phyloP scores from a whole-genome alignment of 2,329 filamentous ascomycete species.

The Byssochlamys sp. region DNA sequence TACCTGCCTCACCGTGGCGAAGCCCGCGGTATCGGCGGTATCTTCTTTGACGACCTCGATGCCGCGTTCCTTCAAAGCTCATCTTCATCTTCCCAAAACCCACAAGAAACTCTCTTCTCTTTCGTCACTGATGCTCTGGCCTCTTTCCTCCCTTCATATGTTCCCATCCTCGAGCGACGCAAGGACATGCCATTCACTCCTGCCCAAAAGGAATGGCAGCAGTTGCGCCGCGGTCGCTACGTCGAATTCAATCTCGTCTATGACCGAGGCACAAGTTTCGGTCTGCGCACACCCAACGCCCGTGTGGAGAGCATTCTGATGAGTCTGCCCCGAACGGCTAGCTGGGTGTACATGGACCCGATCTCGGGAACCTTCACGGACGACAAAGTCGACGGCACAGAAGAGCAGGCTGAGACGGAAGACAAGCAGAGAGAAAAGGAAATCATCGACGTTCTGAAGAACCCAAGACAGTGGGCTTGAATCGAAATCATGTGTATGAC shows the following conservation, averaged over 20 bases:
- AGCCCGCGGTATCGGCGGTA: constrained; percentile 78
- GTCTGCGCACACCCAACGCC: constrained; percentile 81
- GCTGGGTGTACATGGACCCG: constrained; percentile 89
- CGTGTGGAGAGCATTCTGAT: constrained; percentile 94
- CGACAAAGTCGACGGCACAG: constrained; percentile 36
- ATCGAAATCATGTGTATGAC: not conserved
- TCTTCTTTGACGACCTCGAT: constrained; percentile 98
- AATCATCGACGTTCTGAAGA: constrained; percentile 61
- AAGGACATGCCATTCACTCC: constrained; percentile 87
- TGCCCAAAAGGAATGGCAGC: constrained; percentile 90
- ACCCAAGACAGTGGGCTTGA: constrained; percentile 53
- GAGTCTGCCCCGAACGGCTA: constrained; percentile 85
- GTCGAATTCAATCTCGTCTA: constrained; percentile 98
- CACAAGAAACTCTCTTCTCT: constrained; percentile 79
- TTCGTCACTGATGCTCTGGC: constrained; percentile 78
- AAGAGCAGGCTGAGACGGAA: constrained; percentile 24
- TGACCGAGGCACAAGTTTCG: constrained; percentile 89
- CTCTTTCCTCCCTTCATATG: constrained; percentile 80
- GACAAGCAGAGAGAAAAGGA: constrained; percentile 55
- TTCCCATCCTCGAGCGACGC: constrained; percentile 76
- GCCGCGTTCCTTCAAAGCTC: constrained; percentile 36
- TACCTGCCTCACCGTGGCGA: constrained; percentile 84
- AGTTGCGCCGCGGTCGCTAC: constrained; percentile 84
- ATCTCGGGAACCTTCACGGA: constrained; percentile 37
- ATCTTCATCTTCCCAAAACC: constrained; percentile 54